Evolutionary conservation across 2,329 filamentous ascomycete genomes (phyloP).

Genomic region (Penicillium sp.): DNA sequence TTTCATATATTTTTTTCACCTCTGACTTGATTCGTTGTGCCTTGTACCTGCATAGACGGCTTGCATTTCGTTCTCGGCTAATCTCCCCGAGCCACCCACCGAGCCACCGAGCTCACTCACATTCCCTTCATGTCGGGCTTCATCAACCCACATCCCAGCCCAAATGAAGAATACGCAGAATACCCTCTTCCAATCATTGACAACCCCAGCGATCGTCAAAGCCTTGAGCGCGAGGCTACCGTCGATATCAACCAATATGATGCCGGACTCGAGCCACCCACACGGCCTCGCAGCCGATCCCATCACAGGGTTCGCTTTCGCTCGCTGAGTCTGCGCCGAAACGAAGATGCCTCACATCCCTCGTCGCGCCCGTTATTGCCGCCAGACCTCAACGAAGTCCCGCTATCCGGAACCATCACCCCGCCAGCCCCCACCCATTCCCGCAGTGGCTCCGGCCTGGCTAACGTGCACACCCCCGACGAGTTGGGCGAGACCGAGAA

Average conservation of each 20-base stretch:
- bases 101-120: neutral
- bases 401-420: conserved; percentile 22
- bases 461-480: conserved; percentile 8
- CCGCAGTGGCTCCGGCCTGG: conserved; percentile 12
- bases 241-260: conserved; percentile 18
- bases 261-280: conserved; percentile 5
- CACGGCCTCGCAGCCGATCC: conserved; percentile 11
- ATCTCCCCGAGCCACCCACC: neutral
- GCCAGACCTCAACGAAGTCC: conserved; percentile 12
- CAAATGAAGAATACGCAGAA: conserved; percentile 23
- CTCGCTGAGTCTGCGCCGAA: conserved; percentile 14
- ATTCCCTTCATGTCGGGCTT: conserved; percentile 17
- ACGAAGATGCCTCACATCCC: conserved; percentile 1
- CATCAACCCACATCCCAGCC: conserved; percentile 20
- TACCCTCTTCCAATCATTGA: conserved; percentile 13
- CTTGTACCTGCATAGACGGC: conserved; percentile 8
- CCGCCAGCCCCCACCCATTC: conserved; percentile 23
- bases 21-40: neutral
- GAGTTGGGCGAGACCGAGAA: conserved; percentile 14
- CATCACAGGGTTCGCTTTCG: conserved; percentile 22
- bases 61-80: conserved; percentile 2
- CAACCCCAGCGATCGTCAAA: conserved; percentile 10
- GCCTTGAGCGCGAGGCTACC: conserved; percentile 18
- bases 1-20: neutral
- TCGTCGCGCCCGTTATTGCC: conserved; percentile 16